Evolutionary conservation across 2,329 filamentous ascomycete genomes (phyloP), one percentile per base, ranked within the genome.

Genomic region (Cladosporium sp.): DNA sequence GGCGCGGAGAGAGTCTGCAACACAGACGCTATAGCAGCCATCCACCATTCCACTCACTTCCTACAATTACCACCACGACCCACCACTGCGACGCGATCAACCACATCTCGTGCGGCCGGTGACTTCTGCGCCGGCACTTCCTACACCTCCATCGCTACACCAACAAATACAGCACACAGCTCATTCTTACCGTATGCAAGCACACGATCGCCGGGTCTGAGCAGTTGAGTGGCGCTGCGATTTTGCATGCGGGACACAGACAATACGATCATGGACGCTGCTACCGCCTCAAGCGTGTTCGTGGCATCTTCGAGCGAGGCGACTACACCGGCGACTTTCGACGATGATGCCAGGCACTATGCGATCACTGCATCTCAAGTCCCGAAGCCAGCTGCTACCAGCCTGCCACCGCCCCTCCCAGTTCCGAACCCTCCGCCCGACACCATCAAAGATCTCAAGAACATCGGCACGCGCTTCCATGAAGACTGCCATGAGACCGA

Each of bases 401-500:
- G 51, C 40, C 53, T 53, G 42, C 46, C 56, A 7, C 33, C 40
- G 7, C 48, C 48, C 5, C 18, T 38, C n/a, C 57, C 43, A 19
- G 22, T 22, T 18, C 47, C 53, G 6, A 52, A 43, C 27, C 38
- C 52, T 22, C 52, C 57, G 12, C 53, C 53, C 30, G 57, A 59
- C 13, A 18, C 49, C 22, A 36, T 50, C 38, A 64, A 60, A 47
- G 60, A 62, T 38, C 43, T 54, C 30, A 63, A 63, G 54, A 59
- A 53, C 51, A 53, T 57, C 40, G 59, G 60, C 29, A 57, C 60
- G n/a, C 55, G 62, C 16, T 59, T 63, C 35, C 60, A 59, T 42
- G 62, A 64, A 35, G 62, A 64, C 49, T 59, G 57, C 55, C 57
- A 61, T 38, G 60, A 62, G 43, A 56, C 55, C 29, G 59, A 63